These are phyloP conservation scores for Panicum virgatum DNA, from an alignment of 202 grass and related monocot genomes.

Conservation along the genomic window DNA sequence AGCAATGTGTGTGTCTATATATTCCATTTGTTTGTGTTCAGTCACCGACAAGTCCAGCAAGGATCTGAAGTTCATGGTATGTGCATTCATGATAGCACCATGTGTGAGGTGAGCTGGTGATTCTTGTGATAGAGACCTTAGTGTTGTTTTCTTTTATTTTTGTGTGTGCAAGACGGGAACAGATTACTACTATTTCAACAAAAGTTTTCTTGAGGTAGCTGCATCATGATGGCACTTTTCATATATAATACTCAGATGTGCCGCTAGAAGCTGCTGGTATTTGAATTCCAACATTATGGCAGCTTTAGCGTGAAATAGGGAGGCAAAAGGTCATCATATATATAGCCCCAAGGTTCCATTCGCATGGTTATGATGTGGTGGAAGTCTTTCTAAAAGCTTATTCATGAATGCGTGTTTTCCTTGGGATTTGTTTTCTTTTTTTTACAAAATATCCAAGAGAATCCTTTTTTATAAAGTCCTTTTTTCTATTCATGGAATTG, in stretches of 20 bases:
- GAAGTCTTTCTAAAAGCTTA: conserved; percentile 13
- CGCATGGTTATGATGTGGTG: background rate
- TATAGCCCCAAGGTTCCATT: background rate
- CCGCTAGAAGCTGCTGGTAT: conserved; percentile 1
- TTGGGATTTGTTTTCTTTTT: background rate
- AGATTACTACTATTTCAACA: background rate
- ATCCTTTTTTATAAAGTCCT: background rate
- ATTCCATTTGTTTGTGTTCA: background rate
- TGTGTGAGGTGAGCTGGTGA: background rate
- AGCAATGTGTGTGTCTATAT: background rate
- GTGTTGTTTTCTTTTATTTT: conserved; percentile 1
- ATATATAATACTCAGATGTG: background rate
- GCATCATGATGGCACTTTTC: conserved; percentile 37
- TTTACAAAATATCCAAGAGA: background rate
- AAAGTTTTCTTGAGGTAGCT: background rate
- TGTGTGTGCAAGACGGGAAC: background rate
- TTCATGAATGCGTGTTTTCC: background rate
- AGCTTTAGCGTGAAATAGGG: conserved; percentile 4
- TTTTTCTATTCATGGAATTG: background rate
- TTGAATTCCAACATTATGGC: conserved; percentile 8
- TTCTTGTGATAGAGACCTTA: background rate
- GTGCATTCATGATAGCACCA: conserved; percentile 18
- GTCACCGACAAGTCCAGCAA: conserved; percentile 38
- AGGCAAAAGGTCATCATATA: background rate
- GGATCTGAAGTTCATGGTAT: conserved; percentile 9